Evolutionary conservation across 495 filamentous ascomycete species (phyloP), one percentile per base, ranked within the genome.

Genomic region (Elasticomyces elasticus): DNA sequence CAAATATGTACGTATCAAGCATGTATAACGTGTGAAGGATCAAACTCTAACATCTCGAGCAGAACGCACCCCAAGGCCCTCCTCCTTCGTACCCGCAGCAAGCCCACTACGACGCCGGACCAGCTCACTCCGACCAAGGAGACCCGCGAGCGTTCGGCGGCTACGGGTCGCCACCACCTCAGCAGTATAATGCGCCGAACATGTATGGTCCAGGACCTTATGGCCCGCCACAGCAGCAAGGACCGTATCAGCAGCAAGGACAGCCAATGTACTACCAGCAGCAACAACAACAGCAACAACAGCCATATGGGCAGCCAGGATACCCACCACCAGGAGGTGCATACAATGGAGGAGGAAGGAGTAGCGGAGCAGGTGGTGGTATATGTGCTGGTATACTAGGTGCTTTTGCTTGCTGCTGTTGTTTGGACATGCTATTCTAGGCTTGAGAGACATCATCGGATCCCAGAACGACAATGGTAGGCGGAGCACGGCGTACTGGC

Each of bases 341-440:
- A 19, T 55, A 59, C 51, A 44, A 31, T 10, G 26, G 51, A 33
- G 23, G 23, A 50, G 53, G 22, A 31, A 59, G n/a, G n/a, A n/a
- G n/a, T n/a, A n/a, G 48, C 24, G 52, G 15, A 0, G 60, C 51
- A 3, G 61, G 56, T 12, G 57, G 51, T 27, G 65, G 67, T 26
- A 53, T 69, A 22, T 63, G 60, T 15, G 67, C 69, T 35, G 69
- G 66, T 7, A 19, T 71, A 33, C 45, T 63, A 57, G 68, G 59
- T 2, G 64, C 57, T 41, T 43, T 68, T 54, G 69, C 69, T 23
- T 68, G 67, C 60, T 71, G 69, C 63, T 71, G 69, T 43, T 71
- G 69, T 61, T 64, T 71, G 64, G 69, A 71, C 38, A 62, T 67
- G 46, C 56, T 69, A 55, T 67, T 70, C 24, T 70, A 60, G 47